Base-by-base conservation (phyloP, 768 basidiomycete genomes). In the Boletus rex-veris region DNA sequence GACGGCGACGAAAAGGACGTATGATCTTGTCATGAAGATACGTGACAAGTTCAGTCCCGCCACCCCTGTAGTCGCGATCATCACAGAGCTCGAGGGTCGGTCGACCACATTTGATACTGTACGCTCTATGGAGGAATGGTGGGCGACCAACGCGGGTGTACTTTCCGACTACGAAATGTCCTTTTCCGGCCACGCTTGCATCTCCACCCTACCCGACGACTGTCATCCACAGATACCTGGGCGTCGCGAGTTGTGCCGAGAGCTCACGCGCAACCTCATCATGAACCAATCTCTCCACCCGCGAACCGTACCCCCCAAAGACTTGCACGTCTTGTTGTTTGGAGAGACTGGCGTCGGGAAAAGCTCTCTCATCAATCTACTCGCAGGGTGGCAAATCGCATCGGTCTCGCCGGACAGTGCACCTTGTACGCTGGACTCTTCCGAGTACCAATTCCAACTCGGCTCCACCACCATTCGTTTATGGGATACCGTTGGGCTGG, bases 81-180 rank as follows among this genome's bases (percentile, higher is more conserved):
- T 72, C 53, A 72, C 71, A 4, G 71, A 63, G 19, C 59, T 72
- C 26, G 71, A 72, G 53, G 66, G 58, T 18, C 41, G 38, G 35
- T 60, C 69, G 30, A 45, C 58, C 26, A 4, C 37, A 2, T 36
- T 44, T 33, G 38, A 61, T 38, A 21, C 53, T 10, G 24, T 14
- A 16, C 47, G 54, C 4, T 64, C 68, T 15, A 74, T 73, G 66
- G 68, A 70, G 8, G 60, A 60, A 46, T 78, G 77, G 77, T 77
- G 75, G 76, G 46, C 38, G 19, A 41, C 54, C 48, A 75, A 73
- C 46, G 50, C 67, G 35, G 48, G 39, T 7, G 18, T 19, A 3
- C 70, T 78, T 52, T 60, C 55, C 15, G 31, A 55, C 5, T 45
- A 68, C 26, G 57, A 62, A 3, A 75, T 76, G 59, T 15, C 41